phyloP scores from a whole-genome alignment of 106 monocot species.

The Dendrobium nobile region DNA sequence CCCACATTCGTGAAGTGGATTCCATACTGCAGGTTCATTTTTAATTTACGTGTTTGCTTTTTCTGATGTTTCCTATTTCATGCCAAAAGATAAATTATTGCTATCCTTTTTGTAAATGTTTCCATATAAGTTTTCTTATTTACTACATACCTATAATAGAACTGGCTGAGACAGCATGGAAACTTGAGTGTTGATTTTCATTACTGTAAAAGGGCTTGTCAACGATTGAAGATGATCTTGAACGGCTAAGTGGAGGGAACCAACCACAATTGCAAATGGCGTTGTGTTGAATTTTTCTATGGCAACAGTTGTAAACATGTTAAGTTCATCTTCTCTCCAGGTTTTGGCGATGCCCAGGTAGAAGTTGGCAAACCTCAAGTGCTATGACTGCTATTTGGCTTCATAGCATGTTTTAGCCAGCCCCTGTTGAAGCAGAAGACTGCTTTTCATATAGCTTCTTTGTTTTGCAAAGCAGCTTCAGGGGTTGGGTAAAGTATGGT shows the following conservation, averaged over 20 bases:
- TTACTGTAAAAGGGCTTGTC: not conserved
- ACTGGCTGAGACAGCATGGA: not conserved
- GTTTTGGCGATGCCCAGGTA: too few relatives aligned
- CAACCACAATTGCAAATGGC: too few relatives aligned
- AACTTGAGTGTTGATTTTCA: not conserved
- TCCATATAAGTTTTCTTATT: not conserved
- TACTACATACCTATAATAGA: not conserved
- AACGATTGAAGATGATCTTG: not conserved
- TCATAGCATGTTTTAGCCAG: too few relatives aligned
- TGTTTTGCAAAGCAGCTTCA: too few relatives aligned
- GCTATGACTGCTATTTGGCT: too few relatives aligned
- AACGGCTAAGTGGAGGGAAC: not conserved
- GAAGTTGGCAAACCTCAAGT: too few relatives aligned
- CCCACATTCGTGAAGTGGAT: constrained; percentile 96
- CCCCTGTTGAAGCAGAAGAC: too few relatives aligned
- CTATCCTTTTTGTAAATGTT: not conserved
- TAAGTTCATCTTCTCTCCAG: not conserved
- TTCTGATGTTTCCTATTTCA: not conserved
- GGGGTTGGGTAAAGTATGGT: too few relatives aligned
- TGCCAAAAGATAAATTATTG: not conserved
- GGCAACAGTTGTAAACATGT: not conserved
- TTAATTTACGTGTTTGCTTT: constrained; percentile 9
- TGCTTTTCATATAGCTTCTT: too few relatives aligned
- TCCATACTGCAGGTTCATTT: constrained; percentile 85
- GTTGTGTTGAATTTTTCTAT: too few relatives aligned